phyloP scores from a whole-genome alignment of 495 filamentous ascomycete species.

The Annulohypoxylon bovei region DNA sequence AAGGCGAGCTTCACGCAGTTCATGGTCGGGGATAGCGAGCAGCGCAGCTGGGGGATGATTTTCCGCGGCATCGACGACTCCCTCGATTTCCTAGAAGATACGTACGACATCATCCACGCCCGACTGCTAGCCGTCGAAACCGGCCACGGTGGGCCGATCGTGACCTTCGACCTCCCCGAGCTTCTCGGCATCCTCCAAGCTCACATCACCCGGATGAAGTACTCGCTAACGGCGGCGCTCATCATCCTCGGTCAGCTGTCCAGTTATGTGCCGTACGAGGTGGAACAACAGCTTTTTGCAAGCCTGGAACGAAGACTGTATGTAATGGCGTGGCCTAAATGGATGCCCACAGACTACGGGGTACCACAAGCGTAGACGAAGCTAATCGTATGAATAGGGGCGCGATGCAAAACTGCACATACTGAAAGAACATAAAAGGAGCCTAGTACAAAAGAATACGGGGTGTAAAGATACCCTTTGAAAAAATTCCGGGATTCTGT shows the following conservation, averaged over 20 bases:
- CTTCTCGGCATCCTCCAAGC: constrained; percentile 6
- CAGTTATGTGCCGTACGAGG: not conserved
- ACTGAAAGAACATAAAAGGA: not conserved
- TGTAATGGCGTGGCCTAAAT: not conserved
- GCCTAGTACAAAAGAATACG: not conserved
- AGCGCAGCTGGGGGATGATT: not conserved
- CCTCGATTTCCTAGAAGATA: not conserved
- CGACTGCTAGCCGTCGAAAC: not conserved
- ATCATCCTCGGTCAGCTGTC: not conserved
- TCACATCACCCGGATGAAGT: constrained; percentile 21
- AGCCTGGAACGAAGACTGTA: not conserved
- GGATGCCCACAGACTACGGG: not conserved
- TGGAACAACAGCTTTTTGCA: not conserved
- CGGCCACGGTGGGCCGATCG: not conserved
- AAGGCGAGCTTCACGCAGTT: not conserved
- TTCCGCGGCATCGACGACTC: not conserved
- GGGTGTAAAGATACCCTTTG: not conserved
- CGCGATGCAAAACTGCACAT: not conserved
- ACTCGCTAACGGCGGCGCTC: constrained; percentile 1
- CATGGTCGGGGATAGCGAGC: not conserved
- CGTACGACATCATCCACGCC: not conserved
- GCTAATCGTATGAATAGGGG: not conserved
- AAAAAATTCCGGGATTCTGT: not conserved
- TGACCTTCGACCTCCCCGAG: not conserved
- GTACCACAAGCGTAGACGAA: too few relatives aligned